Conservation (phyloP, 2,329 filamentous ascomycete genomes). For the Zasmidium cellare region DNA sequence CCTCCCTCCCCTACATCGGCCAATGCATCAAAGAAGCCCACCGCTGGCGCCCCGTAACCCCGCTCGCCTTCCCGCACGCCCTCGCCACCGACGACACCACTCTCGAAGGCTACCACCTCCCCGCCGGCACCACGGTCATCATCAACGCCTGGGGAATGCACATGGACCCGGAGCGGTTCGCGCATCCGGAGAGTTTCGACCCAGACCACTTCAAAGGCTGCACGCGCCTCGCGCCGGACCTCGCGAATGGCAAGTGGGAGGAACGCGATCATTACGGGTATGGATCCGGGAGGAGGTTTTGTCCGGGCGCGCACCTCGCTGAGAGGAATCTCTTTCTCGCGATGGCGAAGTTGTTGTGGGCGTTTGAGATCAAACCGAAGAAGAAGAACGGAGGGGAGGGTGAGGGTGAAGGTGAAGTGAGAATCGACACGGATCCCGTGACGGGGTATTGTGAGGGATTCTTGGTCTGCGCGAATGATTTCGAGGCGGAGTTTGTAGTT, state of each 20-base stretch:
- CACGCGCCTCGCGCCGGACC: constrained; percentile 37
- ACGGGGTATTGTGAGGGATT: constrained; percentile 30
- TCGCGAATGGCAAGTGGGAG: constrained; percentile 36
- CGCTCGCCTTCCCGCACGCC: constrained; percentile 43
- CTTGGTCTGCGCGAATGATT: constrained; percentile 29
- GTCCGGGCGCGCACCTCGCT: constrained; percentile 52
- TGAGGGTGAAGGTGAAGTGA: background rate
- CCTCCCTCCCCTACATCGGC: constrained; percentile 34
- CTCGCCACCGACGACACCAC: constrained; percentile 27
- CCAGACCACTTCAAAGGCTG: constrained; percentile 37
- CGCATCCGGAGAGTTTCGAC: constrained; percentile 34
- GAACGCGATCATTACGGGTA: constrained; percentile 51
- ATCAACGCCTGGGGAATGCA: constrained; percentile 45
- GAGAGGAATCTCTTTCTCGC: constrained; percentile 49
- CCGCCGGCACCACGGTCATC: constrained; percentile 36
- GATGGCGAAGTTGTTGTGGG: constrained; percentile 50
- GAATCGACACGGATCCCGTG: constrained; percentile 21
- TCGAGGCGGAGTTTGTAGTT: constrained; percentile 19
- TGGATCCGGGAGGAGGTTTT: constrained; percentile 51
- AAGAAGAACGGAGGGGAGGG: too few relatives aligned
- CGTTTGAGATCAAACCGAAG: constrained; percentile 39
- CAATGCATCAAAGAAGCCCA: constrained; percentile 38
- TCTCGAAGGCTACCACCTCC: constrained; percentile 39
- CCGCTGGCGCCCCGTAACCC: constrained; percentile 37
- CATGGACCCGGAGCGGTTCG: constrained; percentile 34